Evolutionary conservation across 2,329 filamentous ascomycete species (phyloP).

Genomic region (Apiospora kogelbergensis): DNA sequence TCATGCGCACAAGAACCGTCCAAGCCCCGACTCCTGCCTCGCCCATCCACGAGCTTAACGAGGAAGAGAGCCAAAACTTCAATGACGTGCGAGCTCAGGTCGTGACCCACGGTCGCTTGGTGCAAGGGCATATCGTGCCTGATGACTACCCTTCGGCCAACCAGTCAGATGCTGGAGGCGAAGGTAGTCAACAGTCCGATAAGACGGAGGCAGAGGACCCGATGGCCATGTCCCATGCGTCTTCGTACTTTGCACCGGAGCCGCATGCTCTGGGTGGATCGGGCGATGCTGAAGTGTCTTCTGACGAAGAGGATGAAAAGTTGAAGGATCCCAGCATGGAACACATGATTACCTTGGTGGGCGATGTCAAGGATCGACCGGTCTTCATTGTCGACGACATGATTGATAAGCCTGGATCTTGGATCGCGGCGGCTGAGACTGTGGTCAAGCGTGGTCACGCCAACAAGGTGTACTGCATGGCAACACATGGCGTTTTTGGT

Average conservation of each 20-base stretch:
- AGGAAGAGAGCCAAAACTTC: constrained; percentile 51
- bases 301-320: constrained; percentile 92
- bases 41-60: constrained; percentile 35
- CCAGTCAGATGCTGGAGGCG: constrained; percentile 62
- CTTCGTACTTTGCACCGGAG: constrained; percentile 74
- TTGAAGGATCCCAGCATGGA: constrained; percentile 78
- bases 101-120: constrained; percentile 85
- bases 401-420: constrained; percentile 95
- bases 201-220: constrained; percentile 64
- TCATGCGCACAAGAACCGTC: constrained; percentile 28
- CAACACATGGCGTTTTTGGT: constrained; percentile 93
- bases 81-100: constrained; percentile 82
- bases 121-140: constrained; percentile 93
- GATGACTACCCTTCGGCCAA: constrained; percentile 85
- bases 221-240: constrained; percentile 78
- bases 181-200: constrained; percentile 52
- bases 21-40: constrained; percentile 35
- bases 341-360: constrained; percentile 96
- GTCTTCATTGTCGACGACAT: constrained; percentile 98
- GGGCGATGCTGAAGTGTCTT: constrained; percentile 76
- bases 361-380: constrained; percentile 82
- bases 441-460: constrained; percentile 91
- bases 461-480: constrained; percentile 95
- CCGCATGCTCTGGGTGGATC: constrained; percentile 77
- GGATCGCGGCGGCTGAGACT: constrained; percentile 96